Evolutionary conservation across 306 rosid genomes (phyloP), one percentile per base, ranked within the genome.

Genomic region (Glycine tomentella): DNA sequence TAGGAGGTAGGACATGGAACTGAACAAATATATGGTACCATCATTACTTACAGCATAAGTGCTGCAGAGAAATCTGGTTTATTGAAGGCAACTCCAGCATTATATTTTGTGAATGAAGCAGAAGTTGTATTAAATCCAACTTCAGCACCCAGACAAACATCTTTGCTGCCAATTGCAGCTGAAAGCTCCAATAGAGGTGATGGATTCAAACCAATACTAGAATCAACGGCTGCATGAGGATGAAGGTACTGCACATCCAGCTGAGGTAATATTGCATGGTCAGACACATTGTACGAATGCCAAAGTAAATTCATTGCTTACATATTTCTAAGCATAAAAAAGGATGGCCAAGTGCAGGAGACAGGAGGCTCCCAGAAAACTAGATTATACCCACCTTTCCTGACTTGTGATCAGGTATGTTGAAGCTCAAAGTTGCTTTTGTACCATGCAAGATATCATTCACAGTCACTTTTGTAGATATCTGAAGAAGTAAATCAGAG

Each of bases 121-220:
- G 95, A 91, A 76, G 91, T 87, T 4, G 97, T 95, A 82, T 91
- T 92, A 88, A 95, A 95, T 84, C 97, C 94, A 83, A 91, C 87
- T 88, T 92, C 98, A 72, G 88, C 98, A 44, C 98, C 98, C 87
- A 91, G 73, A 83, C 91, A 89, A 70, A 91, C 76, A 80, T 92
- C 97, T 82, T 87, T 91, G 80, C 92, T 89, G 38, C 98, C 98
- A 74, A 95, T 84, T 56, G 98, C 85, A 57, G 90, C 92, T 12
- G 98, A 89, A 69, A 95, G 75, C 85, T 91, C 97, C 86, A 95
- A 87, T 66, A 86, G 90, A 81, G 97, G 98, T 72, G 87, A 82
- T 61, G 98, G 97, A 77, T 90, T 90, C 87, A 95, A 83, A 73
- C 97, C 97, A 78, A 95, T 92, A 82, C 97, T 95, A 85, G 97